Conservation (phyloP, 2,329 filamentous ascomycete species). For the Arthrobotrys sinensis region DNA sequence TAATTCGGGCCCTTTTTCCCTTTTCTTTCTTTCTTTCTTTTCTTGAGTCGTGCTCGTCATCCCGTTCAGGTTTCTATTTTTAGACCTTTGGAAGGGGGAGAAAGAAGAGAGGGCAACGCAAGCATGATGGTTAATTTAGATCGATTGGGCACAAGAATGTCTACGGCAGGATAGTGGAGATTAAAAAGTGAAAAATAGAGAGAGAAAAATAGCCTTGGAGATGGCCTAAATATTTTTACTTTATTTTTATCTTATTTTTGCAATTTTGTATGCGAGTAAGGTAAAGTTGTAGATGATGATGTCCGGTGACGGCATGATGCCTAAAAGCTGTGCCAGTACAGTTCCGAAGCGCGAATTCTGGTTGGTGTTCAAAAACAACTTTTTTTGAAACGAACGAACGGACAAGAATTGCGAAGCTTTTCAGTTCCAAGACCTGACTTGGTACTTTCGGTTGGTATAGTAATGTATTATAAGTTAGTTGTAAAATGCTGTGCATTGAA, state of each 20-base stretch:
- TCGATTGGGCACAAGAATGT: not conserved
- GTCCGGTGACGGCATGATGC: not conserved
- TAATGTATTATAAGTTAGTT: not conserved
- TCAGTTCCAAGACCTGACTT: not conserved
- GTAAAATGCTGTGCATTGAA: not conserved
- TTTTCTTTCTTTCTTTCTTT: no score
- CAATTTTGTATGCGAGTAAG: no score
- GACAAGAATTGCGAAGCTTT: slow-evolving; percentile 15
- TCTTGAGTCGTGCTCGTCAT: not conserved
- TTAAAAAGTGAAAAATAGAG: no score
- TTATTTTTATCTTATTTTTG: no score
- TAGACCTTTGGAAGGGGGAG: not conserved
- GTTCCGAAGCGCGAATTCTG: slow-evolving; percentile 47
- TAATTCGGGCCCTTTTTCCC: no score
- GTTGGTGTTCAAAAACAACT: not conserved
- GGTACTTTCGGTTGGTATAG: not conserved
- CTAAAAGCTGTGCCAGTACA: not conserved
- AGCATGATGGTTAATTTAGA: not conserved
- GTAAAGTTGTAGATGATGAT: not conserved
- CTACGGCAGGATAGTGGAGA: no score
- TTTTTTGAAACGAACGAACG: slow-evolving; percentile 2
- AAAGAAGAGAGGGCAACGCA: not conserved
- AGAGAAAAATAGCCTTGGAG: no score
- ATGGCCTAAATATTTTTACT: no score
- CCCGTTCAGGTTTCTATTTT: slow-evolving; percentile 5